Conservation (phyloP, 352 stramenopile genomes). For the Phytophthora rubi region DNA sequence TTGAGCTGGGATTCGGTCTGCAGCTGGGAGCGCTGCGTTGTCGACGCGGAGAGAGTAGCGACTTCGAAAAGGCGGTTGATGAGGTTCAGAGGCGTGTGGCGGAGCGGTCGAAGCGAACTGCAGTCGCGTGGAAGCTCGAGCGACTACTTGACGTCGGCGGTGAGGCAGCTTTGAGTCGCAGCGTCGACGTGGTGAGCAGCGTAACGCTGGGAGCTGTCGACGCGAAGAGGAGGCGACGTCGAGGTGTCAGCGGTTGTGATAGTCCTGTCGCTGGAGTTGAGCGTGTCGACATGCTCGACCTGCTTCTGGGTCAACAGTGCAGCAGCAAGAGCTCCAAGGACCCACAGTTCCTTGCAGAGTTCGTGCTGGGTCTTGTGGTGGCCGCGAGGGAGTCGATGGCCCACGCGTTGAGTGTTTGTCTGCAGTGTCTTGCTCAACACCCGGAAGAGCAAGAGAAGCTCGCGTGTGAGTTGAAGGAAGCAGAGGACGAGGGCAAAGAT, state of each 20-base stretch:
- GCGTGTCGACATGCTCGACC: constrained; percentile 27
- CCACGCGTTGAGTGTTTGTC: constrained; percentile 58
- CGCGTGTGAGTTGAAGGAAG: constrained; percentile 15
- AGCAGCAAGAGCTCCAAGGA: constrained; percentile 27
- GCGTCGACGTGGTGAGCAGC: constrained; percentile 27
- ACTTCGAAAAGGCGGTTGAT: constrained; percentile 37
- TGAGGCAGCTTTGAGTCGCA: constrained; percentile 37
- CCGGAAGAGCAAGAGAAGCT: constrained; percentile 63
- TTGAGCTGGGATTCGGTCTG: constrained; percentile 41
- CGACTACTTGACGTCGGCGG: constrained; percentile 37
- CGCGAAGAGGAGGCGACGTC: constrained; percentile 13
- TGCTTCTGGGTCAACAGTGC: constrained; percentile 26
- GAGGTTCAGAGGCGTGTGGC: constrained; percentile 17
- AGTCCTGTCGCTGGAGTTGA: constrained; percentile 17
- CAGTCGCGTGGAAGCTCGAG: constrained; percentile 43
- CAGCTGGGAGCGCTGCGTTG: constrained; percentile 25
- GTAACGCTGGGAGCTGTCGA: constrained; percentile 28
- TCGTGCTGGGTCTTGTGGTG: constrained; percentile 74
- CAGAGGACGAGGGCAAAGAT: constrained; percentile 20
- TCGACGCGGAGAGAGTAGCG: constrained; percentile 2
- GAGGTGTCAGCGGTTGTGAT: constrained; percentile 4
- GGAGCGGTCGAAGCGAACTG: constrained; percentile 20
- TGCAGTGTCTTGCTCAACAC: constrained; percentile 63
- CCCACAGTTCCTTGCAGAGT: constrained; percentile 52
- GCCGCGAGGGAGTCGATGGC: constrained; percentile 75